Base-by-base conservation (phyloP, 23 red algal genomes). In the Gracilaria vermiculophylla region DNA sequence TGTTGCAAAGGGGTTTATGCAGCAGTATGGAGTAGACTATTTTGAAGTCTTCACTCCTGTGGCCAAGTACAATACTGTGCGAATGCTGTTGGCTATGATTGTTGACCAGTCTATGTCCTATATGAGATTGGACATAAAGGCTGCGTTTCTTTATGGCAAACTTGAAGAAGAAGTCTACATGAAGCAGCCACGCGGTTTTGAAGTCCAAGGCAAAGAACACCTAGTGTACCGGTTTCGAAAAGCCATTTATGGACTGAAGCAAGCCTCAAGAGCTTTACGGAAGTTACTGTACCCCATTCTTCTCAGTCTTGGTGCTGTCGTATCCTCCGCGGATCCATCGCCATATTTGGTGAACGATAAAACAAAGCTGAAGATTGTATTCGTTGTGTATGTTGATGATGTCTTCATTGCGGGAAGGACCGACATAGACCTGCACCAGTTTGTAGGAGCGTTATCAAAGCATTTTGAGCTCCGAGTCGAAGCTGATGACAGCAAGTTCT, bases 121-220 rank as follows among this genome's bases (percentile, higher is more conserved):
- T 21, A 50, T 72, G 35, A 43, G 45, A 17, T 36, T 87, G 49
- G 40, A 91, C 20, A 78, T 80, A 14, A 91, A 91, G 54, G 75
- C 72, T 32, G 74, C 86, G 1, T 91, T 77, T 43, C 0, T 91
- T 12, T 43, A 81, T 54, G 51, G 47, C 14, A 57, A 6, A 7
- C 64, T 91, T 3, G 56, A 81, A 6, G 69, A 60, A 64, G 77
- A 91, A 51, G 75, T 91, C 5, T 78, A 81, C 73, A 62, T 91
- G 66, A 14, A 91, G 32, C 86, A 69, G 28, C 75, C 75, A 1
- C 69, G 0, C 27, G 86, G 74, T 2, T 91, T 87, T 71, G 43
- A 48, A 50, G 61, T 83, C 13, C 39, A 43, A 11, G 80, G 42
- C 13, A 69, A 32, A 1, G 36, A 40, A 42, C 4, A 79, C n/a